phyloP scores from a whole-genome alignment of 2,329 filamentous ascomycete species.

The Davidsoniella eucalypti region DNA sequence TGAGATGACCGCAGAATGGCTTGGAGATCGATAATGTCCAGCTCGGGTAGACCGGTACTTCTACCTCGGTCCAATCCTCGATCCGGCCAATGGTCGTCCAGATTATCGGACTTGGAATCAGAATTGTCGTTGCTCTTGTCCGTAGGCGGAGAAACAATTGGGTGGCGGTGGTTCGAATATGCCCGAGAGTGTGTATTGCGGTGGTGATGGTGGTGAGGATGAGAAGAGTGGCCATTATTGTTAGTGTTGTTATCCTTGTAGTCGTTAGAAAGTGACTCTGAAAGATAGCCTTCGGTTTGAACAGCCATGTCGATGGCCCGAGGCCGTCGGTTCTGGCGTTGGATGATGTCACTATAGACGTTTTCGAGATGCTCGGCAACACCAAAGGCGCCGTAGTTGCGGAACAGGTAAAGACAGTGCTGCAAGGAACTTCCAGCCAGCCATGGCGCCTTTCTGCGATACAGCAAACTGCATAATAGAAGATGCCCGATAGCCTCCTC shows the following conservation, averaged over 20 bases:
- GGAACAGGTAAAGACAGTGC: conserved; percentile 51
- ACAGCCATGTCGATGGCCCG: conserved; percentile 45
- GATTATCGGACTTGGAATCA: background rate
- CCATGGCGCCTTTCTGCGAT: conserved; percentile 46
- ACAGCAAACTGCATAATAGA: conserved; percentile 55
- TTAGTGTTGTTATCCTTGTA: conserved; percentile 1
- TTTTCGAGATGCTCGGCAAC: conserved; percentile 51
- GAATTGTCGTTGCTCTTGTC: background rate
- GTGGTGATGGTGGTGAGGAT: background rate
- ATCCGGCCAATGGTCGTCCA: conserved; percentile 2
- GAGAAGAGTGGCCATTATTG: background rate
- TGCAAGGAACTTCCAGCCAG: conserved; percentile 53
- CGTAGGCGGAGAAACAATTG: background rate
- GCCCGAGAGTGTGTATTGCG: conserved; percentile 1
- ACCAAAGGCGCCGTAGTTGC: conserved; percentile 51
- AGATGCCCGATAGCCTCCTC: conserved; percentile 62
- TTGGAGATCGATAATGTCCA: conserved; percentile 71
- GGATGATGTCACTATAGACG: conserved; percentile 50
- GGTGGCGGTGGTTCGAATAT: conserved; percentile 1
- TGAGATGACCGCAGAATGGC: conserved; percentile 66
- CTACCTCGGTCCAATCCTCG: conserved; percentile 26
- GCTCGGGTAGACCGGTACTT: conserved; percentile 48
- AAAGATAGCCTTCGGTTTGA: conserved; percentile 47
- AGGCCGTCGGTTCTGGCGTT: conserved; percentile 41
- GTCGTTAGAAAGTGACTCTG: conserved; percentile 3